These are phyloP conservation scores for Metschnikowia cubensis DNA, from an alignment of 805 yeast species.

Conservation along the genomic window DNA sequence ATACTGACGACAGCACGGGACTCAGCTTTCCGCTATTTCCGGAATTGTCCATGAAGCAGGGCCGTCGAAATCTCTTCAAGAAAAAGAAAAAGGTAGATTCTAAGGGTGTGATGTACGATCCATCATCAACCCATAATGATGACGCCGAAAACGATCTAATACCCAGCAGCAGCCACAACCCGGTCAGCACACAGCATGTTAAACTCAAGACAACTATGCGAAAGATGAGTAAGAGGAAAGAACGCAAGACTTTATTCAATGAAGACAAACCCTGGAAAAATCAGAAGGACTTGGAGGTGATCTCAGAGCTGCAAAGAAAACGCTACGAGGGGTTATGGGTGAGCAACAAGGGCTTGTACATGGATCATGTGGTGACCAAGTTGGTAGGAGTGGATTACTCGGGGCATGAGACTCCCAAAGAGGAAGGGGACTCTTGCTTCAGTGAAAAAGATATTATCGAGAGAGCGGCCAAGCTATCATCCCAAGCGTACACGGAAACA, in stretches of 20 bases:
- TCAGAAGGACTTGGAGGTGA: slow-evolving; percentile 54
- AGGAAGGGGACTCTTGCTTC: slow-evolving; percentile 11
- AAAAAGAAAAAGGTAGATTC: slow-evolving; percentile 7
- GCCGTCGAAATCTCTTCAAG: slow-evolving; percentile 11
- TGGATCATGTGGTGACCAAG: slow-evolving; percentile 35
- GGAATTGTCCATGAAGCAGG: slow-evolving; percentile 17
- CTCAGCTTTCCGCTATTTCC: slow-evolving; percentile 34
- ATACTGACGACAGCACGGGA: slow-evolving; percentile 11
- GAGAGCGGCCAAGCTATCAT: slow-evolving; percentile 23
- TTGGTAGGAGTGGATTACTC: slow-evolving; percentile 32
- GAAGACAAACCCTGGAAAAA: slow-evolving; percentile 95
- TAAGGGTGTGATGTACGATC: slow-evolving; percentile 11
- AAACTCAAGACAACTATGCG: slow-evolving; percentile 52
- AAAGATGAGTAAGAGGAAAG: slow-evolving; percentile 37
- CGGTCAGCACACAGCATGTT: slow-evolving; percentile 19
- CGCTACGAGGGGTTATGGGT: slow-evolving; percentile 95
- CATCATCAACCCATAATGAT: slow-evolving; percentile 5
- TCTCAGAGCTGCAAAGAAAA: slow-evolving; percentile 67
- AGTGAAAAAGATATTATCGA: slow-evolving; percentile 18
- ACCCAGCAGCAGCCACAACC: slow-evolving; percentile 2
- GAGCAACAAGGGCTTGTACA: slow-evolving; percentile 69
- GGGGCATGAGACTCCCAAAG: slow-evolving; percentile 6
- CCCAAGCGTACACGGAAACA: slow-evolving; percentile 20
- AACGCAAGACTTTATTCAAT: slow-evolving; percentile 51
- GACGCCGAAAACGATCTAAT: slow-evolving; percentile 6